Conservation (phyloP, 1,139 yeast genomes). For the Wickerhamiella pararugosa region DNA sequence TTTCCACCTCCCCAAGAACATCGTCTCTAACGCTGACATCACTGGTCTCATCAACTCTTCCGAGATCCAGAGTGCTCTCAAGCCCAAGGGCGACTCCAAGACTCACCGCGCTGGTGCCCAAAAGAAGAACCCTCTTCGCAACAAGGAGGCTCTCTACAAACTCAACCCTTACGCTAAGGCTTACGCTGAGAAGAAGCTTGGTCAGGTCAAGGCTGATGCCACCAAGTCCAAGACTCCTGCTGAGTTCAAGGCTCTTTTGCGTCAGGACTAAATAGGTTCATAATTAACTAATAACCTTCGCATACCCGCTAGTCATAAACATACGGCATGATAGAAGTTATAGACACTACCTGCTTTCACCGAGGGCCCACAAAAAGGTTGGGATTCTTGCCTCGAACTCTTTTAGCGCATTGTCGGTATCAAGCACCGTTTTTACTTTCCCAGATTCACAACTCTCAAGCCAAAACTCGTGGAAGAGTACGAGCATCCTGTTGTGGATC, state of each 20-base stretch:
- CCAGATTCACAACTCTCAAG: slow-evolving; percentile 16
- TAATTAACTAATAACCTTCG: no score
- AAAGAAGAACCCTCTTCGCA: slow-evolving; percentile 99
- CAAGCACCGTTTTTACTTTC: slow-evolving; percentile 21
- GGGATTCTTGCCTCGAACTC: slow-evolving; percentile 8
- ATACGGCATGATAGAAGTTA: no score
- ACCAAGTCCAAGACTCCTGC: slow-evolving; percentile 30
- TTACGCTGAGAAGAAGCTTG: slow-evolving; percentile 80
- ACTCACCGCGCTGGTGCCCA: slow-evolving; percentile 91
- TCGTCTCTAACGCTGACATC: slow-evolving; percentile 89
- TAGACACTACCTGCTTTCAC: no score
- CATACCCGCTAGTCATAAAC: no score
- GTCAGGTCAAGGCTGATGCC: slow-evolving; percentile 65
- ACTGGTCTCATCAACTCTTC: slow-evolving; percentile 97
- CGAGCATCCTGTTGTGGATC: slow-evolving; percentile 17
- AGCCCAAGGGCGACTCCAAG: slow-evolving; percentile 90
- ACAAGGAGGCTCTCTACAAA: slow-evolving; percentile 96
- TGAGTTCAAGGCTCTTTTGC: slow-evolving; percentile 15
- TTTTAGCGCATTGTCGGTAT: slow-evolving; percentile 18
- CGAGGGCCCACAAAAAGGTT: not conserved
- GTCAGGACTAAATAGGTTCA: slow-evolving; percentile 12
- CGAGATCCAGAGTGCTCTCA: slow-evolving; percentile 96
- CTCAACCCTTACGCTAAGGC: slow-evolving; percentile 99
- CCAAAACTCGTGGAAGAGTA: slow-evolving; percentile 23
- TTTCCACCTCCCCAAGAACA: slow-evolving; percentile 87